These are phyloP conservation scores for Podosphaera xanthii DNA, from an alignment of 2,329 filamentous ascomycete genomes.

Conservation along the genomic window DNA sequence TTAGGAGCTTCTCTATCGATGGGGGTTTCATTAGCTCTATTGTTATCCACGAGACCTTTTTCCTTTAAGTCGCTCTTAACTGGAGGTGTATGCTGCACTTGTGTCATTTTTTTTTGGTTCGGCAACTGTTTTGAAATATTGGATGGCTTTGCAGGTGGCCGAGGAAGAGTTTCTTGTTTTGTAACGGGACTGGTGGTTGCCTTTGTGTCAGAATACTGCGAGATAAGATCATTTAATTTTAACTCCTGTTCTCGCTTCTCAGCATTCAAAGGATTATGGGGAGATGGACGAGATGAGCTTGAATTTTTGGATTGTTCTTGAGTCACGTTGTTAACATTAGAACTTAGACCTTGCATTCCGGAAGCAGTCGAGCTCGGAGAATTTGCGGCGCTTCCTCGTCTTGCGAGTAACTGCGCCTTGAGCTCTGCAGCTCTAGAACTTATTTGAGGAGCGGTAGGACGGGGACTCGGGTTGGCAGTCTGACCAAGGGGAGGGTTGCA, in stretches of 20 bases:
- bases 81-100: neutral
- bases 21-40: no score
- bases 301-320: constrained; percentile 1
- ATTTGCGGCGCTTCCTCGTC: constrained; percentile 7
- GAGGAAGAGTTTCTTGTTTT: constrained; percentile 4
- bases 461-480: constrained; percentile 5
- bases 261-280: constrained; percentile 5
- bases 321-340: constrained; percentile 1
- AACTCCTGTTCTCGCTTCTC: constrained; percentile 8
- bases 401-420: constrained; percentile 14
- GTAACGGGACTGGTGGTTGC: constrained; percentile 4
- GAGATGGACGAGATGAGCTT: constrained; percentile 7
- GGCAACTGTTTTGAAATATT: neutral
- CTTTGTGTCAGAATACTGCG: constrained; percentile 10
- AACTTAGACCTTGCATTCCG: neutral
- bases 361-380: constrained; percentile 9
- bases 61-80: no score
- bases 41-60: no score
- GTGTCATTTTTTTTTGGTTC: constrained; percentile 1
- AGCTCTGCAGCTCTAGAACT: constrained; percentile 14
- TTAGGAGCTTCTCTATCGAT: no score
- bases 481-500: neutral
- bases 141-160: neutral
- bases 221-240: constrained; percentile 12
- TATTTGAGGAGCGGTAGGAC: constrained; percentile 10